phyloP scores from a whole-genome alignment of 768 basidiomycete species.

The Suillus luteus region DNA sequence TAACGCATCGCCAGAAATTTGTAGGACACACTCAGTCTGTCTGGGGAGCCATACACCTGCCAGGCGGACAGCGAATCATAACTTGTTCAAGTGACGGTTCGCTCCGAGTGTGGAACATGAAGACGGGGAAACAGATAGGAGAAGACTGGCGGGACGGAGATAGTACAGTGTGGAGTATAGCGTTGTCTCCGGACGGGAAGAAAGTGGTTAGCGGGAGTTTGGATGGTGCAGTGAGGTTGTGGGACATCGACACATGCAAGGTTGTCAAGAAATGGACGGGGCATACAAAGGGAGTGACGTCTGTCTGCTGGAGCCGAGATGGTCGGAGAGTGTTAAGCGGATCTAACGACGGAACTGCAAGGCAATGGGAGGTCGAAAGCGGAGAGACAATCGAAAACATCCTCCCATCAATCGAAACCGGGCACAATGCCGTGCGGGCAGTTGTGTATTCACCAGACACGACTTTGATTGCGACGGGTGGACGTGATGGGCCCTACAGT shows the following conservation, averaged over 20 bases:
- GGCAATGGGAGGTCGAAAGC: neutral
- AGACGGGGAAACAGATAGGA: neutral
- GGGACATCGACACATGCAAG: neutral
- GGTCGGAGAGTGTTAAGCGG: neutral
- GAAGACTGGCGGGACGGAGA: neutral
- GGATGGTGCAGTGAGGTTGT: neutral
- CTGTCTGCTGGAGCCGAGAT: neutral
- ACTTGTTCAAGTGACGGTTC: neutral
- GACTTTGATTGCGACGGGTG: constrained; percentile 6
- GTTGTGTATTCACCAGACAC: constrained; percentile 7
- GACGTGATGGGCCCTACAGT: too few relatives aligned
- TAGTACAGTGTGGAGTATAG: neutral
- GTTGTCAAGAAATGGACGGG: neutral
- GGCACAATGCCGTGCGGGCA: neutral
- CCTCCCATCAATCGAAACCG: neutral
- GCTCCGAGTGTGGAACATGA: neutral
- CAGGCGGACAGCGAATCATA: neutral
- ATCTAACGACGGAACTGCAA: neutral
- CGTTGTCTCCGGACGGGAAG: neutral
- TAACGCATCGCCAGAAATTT: neutral
- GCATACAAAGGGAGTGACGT: neutral
- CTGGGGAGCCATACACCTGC: neutral
- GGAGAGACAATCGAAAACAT: neutral
- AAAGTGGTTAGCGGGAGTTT: neutral
- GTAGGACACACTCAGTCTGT: neutral